Evolutionary conservation across 2,329 filamentous ascomycete species (phyloP), one percentile per base, ranked within the genome.

Genomic region (Chaetomium globosum): DNA sequence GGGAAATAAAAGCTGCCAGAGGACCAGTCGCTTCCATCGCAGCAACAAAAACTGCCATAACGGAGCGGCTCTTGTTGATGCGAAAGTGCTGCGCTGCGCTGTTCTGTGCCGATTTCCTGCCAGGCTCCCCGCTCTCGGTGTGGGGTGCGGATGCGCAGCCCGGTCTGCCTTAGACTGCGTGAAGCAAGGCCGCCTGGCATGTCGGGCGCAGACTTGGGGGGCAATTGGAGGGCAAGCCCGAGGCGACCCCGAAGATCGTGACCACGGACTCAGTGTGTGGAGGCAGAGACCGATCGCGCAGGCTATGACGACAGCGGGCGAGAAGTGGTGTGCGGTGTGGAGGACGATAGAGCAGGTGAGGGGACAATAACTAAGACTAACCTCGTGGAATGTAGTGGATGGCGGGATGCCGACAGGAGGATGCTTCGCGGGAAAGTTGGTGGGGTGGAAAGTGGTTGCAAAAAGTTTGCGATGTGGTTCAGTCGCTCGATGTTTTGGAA

Each of bases 91-190:
- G 68, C 67, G 71, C 70, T 71, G 72, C 36, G 36, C 36, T 39
- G 36, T 39, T 4, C 36, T 68, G 68, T 67, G 71, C 70, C 71
- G 72, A 72, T 72, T 73, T 74, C 71, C 70, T 70, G 69, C 71
- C 67, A 69, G 71, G 69, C 73, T 72, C 72, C 70, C 72, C 72
- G 72, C 73, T 72, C 68, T 52, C 70, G 67, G 72, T 72, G 73
- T 73, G 73, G 73, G 73, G 72, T 64, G 72, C 61, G 65, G 68
- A 70, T 69, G 69, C 69, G 73, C 70, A 70, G 67, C 67, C 65
- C 64, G 68, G 66, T 62, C 65, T 66, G 61, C 67, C 60, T 66
- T 64, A 56, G 65, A 63, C 63, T 59, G 62, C 61, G 65, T 59
- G 58, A 57, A 60, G 53, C 64, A 60, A 13, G 51, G 19, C 36